Percentiles rank a stretch among this genome's conserved stretches.
Evolutionary conservation across 495 filamentous ascomycete genomes (phyloP).

Genomic region (Glarea lozoyensis): DNA sequence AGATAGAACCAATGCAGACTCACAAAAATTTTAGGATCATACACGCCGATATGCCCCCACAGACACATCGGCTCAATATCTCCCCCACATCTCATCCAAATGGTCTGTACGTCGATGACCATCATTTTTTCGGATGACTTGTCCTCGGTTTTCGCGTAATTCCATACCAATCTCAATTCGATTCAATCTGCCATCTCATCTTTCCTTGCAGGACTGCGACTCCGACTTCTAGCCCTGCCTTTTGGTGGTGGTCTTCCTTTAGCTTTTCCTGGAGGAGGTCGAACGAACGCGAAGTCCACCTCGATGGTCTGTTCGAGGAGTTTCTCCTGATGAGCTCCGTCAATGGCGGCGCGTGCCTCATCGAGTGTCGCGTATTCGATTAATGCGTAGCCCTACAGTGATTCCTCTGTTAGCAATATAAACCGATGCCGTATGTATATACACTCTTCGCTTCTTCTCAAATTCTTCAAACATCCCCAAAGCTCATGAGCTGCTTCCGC

Average conservation of each 20-base stretch:
- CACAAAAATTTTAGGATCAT: too few relatives aligned
- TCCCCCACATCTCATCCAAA: too few relatives aligned
- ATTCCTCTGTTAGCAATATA: constrained; percentile 7
- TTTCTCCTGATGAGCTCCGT: constrained; percentile 70
- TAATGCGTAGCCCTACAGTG: constrained; percentile 72
- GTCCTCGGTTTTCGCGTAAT: constrained; percentile 1
- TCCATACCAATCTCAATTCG: neutral
- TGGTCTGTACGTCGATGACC: too few relatives aligned
- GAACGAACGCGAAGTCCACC: constrained; percentile 95
- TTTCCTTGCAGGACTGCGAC: constrained; percentile 17
- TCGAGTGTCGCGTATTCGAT: constrained; percentile 87
- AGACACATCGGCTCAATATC: neutral
- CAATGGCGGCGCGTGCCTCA: constrained; percentile 80
- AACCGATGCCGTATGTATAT: too few relatives aligned
- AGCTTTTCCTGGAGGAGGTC: constrained; percentile 59
- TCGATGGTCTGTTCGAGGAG: constrained; percentile 85
- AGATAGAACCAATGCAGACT: too few relatives aligned
- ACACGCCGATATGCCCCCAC: neutral
- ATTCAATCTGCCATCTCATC: constrained; percentile 20
- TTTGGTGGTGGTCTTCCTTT: constrained; percentile 22
- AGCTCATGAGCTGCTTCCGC: neutral
- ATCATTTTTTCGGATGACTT: too few relatives aligned
- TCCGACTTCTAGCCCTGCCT: constrained; percentile 21
- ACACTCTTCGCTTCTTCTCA: too few relatives aligned
- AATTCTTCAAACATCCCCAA: constrained; percentile 2